phyloP scores from a whole-genome alignment of 768 basidiomycete species.

The Boletus fagicola region DNA sequence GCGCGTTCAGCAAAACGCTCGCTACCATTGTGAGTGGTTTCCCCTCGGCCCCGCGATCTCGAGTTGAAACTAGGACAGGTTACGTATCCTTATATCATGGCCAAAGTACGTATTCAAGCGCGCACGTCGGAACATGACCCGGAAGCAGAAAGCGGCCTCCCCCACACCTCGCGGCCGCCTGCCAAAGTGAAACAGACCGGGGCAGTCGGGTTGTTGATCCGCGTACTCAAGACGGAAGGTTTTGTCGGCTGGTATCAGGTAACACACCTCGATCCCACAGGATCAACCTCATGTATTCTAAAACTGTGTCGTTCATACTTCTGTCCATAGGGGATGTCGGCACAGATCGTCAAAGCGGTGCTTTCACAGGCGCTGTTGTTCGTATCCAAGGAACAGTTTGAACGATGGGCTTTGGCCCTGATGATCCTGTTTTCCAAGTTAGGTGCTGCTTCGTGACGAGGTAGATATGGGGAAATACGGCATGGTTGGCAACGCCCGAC shows the following conservation, averaged over 20 bases:
- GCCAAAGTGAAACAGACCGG: conserved; percentile 54
- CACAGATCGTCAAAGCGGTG: conserved; percentile 95
- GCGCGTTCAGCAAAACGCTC: conserved; percentile 90
- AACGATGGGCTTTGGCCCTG: conserved; percentile 77
- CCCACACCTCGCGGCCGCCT: neutral
- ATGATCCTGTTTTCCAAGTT: conserved; percentile 52
- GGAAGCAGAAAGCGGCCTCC: conserved; percentile 24
- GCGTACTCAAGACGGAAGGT: conserved; percentile 75
- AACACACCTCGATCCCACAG: neutral
- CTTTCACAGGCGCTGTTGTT: conserved; percentile 93
- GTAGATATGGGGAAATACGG: neutral
- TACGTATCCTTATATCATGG: conserved; percentile 95
- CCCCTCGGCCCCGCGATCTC: too few relatives aligned
- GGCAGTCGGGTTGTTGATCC: conserved; percentile 71
- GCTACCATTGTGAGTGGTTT: conserved; percentile 77
- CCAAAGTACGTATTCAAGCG: conserved; percentile 94
- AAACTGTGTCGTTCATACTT: neutral
- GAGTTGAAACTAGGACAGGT: conserved; percentile 48
- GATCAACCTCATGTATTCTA: neutral
- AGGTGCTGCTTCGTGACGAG: conserved; percentile 9
- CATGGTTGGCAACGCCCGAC: neutral
- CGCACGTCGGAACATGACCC: conserved; percentile 56
- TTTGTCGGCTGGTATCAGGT: conserved; percentile 96
- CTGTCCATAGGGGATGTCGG: conserved; percentile 79
- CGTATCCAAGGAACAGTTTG: conserved; percentile 97